These are phyloP conservation scores for Aspergillus funiculosus DNA, from an alignment of 495 filamentous ascomycete genomes.

Conservation along the genomic window DNA sequence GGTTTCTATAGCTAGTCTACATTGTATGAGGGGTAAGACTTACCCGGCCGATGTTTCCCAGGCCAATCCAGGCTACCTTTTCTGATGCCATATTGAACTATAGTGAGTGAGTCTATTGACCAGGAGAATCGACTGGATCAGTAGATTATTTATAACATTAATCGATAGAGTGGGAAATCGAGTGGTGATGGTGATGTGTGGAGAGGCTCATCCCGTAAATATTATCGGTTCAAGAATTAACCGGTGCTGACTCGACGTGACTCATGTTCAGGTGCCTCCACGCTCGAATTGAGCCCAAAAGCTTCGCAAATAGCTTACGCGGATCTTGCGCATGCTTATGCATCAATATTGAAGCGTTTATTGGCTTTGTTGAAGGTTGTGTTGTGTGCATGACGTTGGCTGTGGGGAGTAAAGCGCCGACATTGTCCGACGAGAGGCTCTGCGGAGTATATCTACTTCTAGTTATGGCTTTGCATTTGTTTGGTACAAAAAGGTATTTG, in stretches of 20 bases:
- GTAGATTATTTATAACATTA: not conserved
- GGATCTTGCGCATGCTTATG: too few species aligned
- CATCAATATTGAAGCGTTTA: too few species aligned
- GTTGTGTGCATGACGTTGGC: too few species aligned
- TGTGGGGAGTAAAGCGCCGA: not conserved
- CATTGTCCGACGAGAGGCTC: conserved; percentile 4
- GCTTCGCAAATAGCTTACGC: too few species aligned
- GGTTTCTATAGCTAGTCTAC: not conserved
- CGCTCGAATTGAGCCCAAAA: too few species aligned
- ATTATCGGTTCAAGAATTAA: conserved; percentile 2
- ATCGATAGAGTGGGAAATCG: not conserved
- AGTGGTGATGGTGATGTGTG: not conserved
- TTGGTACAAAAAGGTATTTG: not conserved
- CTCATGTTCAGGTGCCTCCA: too few species aligned
- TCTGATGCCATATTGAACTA: conserved; percentile 18
- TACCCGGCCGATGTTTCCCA: conserved; percentile 89
- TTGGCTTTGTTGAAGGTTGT: too few species aligned
- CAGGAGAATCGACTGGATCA: too few species aligned
- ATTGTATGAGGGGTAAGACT: conserved; percentile 27
- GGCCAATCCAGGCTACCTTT: conserved; percentile 66
- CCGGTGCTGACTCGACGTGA: too few species aligned
- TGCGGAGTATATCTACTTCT: too few species aligned
- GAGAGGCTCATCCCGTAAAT: not conserved
- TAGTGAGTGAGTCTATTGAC: too few species aligned
- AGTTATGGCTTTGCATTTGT: not conserved